These are phyloP conservation scores for Leccinum subspadiceum DNA, from an alignment of 1,284 basidiomycete genomes.

Conservation along the genomic window DNA sequence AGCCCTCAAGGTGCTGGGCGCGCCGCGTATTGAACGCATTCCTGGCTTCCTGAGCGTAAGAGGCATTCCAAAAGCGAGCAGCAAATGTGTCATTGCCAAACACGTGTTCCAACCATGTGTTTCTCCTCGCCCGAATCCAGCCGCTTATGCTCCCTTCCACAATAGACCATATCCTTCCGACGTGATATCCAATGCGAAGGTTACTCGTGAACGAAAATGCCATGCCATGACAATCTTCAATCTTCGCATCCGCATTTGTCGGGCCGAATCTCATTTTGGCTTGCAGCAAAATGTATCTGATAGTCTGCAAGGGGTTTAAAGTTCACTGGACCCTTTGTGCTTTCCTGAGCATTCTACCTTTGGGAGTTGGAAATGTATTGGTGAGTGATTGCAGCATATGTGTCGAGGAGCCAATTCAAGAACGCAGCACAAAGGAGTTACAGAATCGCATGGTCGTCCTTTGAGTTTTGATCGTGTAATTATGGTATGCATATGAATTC, in stretches of 20 bases:
- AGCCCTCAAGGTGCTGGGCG: not conserved
- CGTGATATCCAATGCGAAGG: not conserved
- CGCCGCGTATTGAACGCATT: too few species aligned
- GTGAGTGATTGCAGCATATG: not conserved
- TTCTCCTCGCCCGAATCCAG: not conserved
- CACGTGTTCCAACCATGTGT: not conserved
- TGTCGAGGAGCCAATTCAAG: not conserved
- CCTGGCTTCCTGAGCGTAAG: not conserved
- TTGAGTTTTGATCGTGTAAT: not conserved
- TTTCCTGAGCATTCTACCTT: not conserved
- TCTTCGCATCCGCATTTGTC: not conserved
- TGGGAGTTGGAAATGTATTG: not conserved
- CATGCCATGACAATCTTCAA: not conserved
- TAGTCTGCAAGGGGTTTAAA: not conserved
- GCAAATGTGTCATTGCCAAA: not conserved
- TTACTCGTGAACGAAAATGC: not conserved
- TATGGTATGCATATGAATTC: not conserved
- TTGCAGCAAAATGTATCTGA: not conserved
- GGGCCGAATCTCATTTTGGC: not conserved
- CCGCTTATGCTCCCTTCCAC: too few species aligned
- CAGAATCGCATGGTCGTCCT: not conserved
- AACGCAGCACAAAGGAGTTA: not conserved
- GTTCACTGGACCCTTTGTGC: not conserved
- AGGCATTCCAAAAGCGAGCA: not conserved
- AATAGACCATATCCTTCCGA: not conserved